These are phyloP conservation scores for Pulveroboletus sp. DNA, from an alignment of 768 basidiomycete species.

Conservation along the genomic window DNA sequence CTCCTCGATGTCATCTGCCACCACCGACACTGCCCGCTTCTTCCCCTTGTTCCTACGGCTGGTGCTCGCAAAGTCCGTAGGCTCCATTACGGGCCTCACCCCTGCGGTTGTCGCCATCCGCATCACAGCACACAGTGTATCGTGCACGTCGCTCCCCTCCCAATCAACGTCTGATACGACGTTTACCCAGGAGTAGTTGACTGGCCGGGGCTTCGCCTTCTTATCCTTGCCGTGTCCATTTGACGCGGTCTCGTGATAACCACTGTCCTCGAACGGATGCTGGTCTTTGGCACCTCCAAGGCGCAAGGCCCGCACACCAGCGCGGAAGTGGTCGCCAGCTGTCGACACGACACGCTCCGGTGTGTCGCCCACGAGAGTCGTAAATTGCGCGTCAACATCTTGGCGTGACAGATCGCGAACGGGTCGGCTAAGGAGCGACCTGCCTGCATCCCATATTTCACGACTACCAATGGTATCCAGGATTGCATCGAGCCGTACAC, in stretches of 20 bases:
- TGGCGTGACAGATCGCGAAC: slow-evolving; percentile 28
- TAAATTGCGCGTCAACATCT: slow-evolving; percentile 51
- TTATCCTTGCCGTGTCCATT: slow-evolving; percentile 24
- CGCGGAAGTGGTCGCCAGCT: slow-evolving; percentile 67
- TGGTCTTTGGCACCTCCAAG: slow-evolving; percentile 27
- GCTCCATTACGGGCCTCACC: slow-evolving; percentile 25
- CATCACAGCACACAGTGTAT: slow-evolving; percentile 40
- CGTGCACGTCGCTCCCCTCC: slow-evolving; percentile 71
- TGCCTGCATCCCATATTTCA: slow-evolving; percentile 72
- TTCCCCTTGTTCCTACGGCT: slow-evolving; percentile 28
- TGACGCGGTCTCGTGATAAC: slow-evolving; percentile 20
- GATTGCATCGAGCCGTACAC: slow-evolving; percentile 63
- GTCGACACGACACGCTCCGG: slow-evolving; percentile 62
- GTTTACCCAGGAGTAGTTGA: slow-evolving; percentile 82
- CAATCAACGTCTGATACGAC: slow-evolving; percentile 76
- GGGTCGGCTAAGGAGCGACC: slow-evolving; percentile 47
- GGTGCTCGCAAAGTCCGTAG: slow-evolving; percentile 18
- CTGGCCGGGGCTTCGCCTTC: slow-evolving; percentile 37
- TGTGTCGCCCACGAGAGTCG: slow-evolving; percentile 72
- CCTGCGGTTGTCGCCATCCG: slow-evolving; percentile 34
- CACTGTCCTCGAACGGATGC: slow-evolving; percentile 23
- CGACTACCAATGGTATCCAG: slow-evolving; percentile 81
- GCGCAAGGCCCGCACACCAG: slow-evolving; percentile 60
- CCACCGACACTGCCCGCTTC: slow-evolving; percentile 9
- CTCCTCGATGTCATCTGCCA: slow-evolving; percentile 17